Conservation (phyloP, 345 rosid species). For the Salix udensis region DNA sequence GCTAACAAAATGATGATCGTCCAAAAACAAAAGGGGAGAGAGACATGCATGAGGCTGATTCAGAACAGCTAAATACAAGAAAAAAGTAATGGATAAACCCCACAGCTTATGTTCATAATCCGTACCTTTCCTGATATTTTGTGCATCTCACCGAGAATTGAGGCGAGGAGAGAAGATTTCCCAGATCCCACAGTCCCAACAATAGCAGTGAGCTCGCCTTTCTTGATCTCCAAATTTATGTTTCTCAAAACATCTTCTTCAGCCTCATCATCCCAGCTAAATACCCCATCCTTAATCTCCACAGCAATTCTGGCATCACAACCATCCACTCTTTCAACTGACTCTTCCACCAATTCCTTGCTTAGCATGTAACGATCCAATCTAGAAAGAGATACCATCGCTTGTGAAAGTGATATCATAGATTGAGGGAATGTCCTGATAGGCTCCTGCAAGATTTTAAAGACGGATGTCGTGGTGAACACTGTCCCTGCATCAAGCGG, state of each 20-base stretch:
- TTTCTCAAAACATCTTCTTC: conserved; percentile 52
- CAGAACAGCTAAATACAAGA: not conserved
- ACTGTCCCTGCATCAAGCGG: conserved; percentile 81
- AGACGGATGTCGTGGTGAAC: conserved; percentile 77
- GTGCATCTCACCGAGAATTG: conserved; percentile 95
- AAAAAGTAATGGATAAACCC: not conserved
- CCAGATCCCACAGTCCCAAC: conserved; percentile 96
- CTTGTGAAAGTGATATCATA: conserved; percentile 90
- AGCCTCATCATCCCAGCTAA: conserved; percentile 78
- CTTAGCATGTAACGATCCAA: conserved; percentile 78
- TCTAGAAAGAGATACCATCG: conserved; percentile 78
- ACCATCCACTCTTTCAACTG: conserved; percentile 56
- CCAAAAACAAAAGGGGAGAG: not conserved
- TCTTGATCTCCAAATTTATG: conserved; percentile 54
- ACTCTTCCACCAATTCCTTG: conserved; percentile 51
- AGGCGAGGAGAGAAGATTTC: conserved; percentile 81
- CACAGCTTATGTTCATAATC: not conserved
- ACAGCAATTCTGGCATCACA: conserved; percentile 56
- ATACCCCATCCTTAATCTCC: conserved; percentile 61
- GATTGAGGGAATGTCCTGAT: conserved; percentile 84
- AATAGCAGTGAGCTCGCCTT: conserved; percentile 80
- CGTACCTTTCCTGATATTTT: conserved; percentile 70
- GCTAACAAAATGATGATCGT: not conserved
- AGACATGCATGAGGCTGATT: not conserved
- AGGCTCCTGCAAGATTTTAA: conserved; percentile 92